Base-by-base conservation (phyloP, 2,329 filamentous ascomycete species). In the Ceratocystis colombiana region DNA sequence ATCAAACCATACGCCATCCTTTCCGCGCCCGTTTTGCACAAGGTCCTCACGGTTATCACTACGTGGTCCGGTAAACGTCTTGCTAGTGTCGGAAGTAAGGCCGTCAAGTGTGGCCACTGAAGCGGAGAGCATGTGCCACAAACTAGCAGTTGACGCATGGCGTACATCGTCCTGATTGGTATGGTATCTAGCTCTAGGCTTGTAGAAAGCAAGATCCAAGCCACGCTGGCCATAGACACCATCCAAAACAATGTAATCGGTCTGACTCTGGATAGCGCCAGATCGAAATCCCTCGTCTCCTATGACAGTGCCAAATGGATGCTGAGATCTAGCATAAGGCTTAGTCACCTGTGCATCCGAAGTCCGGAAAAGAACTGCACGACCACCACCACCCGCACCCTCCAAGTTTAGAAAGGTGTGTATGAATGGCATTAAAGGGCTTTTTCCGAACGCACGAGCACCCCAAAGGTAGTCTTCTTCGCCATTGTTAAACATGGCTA, bases 101-200 rank as follows among this genome's bases (percentile, higher is more conserved):
- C 80, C 80, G 71, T 87, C 80, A 25, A 89, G 84, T 0, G 92
- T 94, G 5, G 86, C 83, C 28, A 96, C 77, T 5, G 91, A 85
- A 15, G 87, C 87, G 46, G 90, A 95, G 46, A 99, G 80, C 94
- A 99, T 97, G 74, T 97, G 92, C 92, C 92, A 97, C 22, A 97
- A 76, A 69, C 83, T 86, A 61, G 78, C 76, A 67, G 76, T 75
- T n/a, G 85, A 88, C 0, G 91, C 88, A 75, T 96, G 90, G 48
- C 84, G 84, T 2, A 86, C 80, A 73, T 96, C 90, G 73, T 99
- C 94, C 72, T 96, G 85, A 68, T 90, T 83, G 0, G 93, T 97
- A 73, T 99, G 94, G 72, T 99, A 99, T 67, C 89, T 81, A 22
- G 90, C 83, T 64, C 94, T 83, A 1, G 93, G 93, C 70, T 86